A percentile compares a stretch with the other conserved stretches of the same genome.
These are phyloP conservation scores for Boletus reticulatus DNA, from an alignment of 768 basidiomycete species.

Conservation along the genomic window DNA sequence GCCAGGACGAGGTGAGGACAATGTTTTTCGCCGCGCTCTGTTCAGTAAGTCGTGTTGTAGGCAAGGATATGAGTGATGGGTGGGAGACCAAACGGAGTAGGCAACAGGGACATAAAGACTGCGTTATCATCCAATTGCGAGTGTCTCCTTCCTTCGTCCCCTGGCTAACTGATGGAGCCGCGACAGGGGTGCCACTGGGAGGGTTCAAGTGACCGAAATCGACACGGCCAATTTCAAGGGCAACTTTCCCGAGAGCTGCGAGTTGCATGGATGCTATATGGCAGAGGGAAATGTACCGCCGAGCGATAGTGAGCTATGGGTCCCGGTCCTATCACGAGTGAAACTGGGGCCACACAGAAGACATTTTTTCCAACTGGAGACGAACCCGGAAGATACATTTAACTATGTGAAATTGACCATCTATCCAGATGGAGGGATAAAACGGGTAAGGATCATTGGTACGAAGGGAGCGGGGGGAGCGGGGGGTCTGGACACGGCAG, in stretches of 20 bases:
- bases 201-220: constrained; percentile 76
- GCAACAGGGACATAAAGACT: constrained; percentile 79
- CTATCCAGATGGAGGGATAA: constrained; percentile 93
- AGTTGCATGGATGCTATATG: constrained; percentile 59
- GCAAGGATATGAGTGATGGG: constrained; percentile 94
- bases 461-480: constrained; percentile 45
- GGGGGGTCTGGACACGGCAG: constrained; percentile 2
- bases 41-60: constrained; percentile 24
- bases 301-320: constrained; percentile 54
- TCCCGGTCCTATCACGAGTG: constrained; percentile 65
- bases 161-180: background rate
- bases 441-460: constrained; percentile 85
- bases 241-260: constrained; percentile 89
- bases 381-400: constrained; percentile 54
- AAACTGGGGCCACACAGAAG: constrained; percentile 87
- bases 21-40: background rate
- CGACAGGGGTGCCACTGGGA: constrained; percentile 67
- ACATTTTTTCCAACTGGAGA: constrained; percentile 84
- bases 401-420: constrained; percentile 89
- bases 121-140: constrained; percentile 87
- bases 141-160: constrained; percentile 10
- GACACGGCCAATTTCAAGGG: constrained; percentile 97
- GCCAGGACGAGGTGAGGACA: constrained; percentile 74
- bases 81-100: constrained; percentile 97
- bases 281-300: constrained; percentile 35